These are phyloP conservation scores for Dryadomyces sulphureus DNA, from an alignment of 2,329 filamentous ascomycete species.

Conservation along the genomic window DNA sequence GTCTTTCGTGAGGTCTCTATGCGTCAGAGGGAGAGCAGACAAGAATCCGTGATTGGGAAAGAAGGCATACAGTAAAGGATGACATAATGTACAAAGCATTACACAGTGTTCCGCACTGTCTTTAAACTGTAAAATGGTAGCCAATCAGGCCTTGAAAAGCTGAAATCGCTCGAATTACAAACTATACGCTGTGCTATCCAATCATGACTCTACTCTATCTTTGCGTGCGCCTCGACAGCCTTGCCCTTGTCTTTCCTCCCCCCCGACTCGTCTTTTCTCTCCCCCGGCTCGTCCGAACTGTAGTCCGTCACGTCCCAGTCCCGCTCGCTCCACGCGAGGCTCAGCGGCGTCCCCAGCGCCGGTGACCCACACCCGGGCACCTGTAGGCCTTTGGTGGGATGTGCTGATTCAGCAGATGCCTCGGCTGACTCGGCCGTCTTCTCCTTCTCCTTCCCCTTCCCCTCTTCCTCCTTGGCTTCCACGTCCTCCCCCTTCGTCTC, in stretches of 20 bases:
- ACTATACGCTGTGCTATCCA: background rate
- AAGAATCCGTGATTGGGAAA: too few relatives aligned
- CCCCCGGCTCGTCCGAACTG: slow-evolving; percentile 18
- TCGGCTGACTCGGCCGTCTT: background rate
- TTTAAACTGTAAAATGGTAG: too few relatives aligned
- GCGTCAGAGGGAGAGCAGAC: too few relatives aligned
- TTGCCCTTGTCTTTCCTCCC: background rate
- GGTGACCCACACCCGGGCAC: background rate
- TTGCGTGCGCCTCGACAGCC: background rate
- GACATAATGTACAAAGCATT: too few relatives aligned
- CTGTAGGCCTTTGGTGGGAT: background rate
- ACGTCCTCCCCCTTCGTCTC: background rate
- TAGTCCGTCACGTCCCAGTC: slow-evolving; percentile 44
- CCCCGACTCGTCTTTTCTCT: background rate
- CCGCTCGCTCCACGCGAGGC: slow-evolving; percentile 49
- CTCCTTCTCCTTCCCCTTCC: background rate
- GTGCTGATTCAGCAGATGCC: background rate
- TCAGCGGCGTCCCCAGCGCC: slow-evolving; percentile 14
- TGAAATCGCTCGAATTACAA: too few relatives aligned
- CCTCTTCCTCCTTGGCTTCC: background rate
- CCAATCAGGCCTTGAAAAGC: too few relatives aligned
- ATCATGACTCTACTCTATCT: background rate
- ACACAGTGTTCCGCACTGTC: too few relatives aligned
- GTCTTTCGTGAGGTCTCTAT: too few relatives aligned
- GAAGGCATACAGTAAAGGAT: too few relatives aligned